Base-by-base conservation (phyloP, 2,329 filamentous ascomycete species). In the Diaporthe amygdali region DNA sequence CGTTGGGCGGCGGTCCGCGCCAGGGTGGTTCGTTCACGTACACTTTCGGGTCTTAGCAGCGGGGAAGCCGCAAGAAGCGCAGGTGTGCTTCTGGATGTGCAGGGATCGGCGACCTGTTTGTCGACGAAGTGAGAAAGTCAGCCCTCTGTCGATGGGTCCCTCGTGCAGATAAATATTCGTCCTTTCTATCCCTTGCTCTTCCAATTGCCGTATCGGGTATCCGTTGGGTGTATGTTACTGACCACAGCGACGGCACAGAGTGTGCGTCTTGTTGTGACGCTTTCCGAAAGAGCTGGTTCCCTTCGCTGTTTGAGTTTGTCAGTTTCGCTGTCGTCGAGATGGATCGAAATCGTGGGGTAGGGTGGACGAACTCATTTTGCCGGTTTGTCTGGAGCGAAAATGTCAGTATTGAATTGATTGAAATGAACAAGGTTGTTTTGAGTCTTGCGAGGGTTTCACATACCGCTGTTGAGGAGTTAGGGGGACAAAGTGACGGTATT, bases 41-140 rank as follows among this genome's bases (percentile, higher is more conserved):
- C 96, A 99, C 92, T 97, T 97, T 86, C 96, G 92, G 86, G 90
- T 95, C 92, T 97, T 97, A 86, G 96, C 96, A 84, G 95, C 89
- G 84, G 96, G 96, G 89, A 98, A 99, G 85, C 95, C 96, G 91
- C 96, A 99, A 77, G 88, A 88, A 80, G 96, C 86, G 90, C 96
- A 99, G 84, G 95, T 97, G 88, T 97, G 93, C 94, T 99, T 99
- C 91, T 99, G 96, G 89, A 98, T 92, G 93, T 99, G 96, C 87
- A 98, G 92, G 82, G 96, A 97, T 84, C 96, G 95, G 85, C 94
- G 93, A 88, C 96, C 95, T 97, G 81, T 69, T 76, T 72, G 47
- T 73, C 74, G 71, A 71, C 46, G 52, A 67, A 67, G 69, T 56
- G 67, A 71, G 27, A 52, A 52, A 34, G 77, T 79, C 74, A 78